Percentiles rank a stretch among this genome's conserved stretches.
phyloP scores from a whole-genome alignment of 306 rosid species.

The Rosa rugosa region DNA sequence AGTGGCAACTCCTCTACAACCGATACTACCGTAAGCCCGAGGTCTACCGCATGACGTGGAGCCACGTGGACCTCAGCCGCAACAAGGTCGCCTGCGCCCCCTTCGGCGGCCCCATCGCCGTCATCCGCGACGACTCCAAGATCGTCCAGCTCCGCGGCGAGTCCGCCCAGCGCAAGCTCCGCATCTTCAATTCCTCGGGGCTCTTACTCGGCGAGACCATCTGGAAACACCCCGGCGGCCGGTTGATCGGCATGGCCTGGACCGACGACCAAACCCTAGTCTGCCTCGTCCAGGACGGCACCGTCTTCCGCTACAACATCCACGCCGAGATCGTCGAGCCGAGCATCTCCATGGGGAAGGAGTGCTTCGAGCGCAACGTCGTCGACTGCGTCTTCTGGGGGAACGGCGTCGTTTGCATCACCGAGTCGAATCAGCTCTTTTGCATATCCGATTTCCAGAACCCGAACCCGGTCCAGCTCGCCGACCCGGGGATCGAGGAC shows the following conservation, averaged over 20 bases:
- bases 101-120: constrained; percentile 88
- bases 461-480: constrained; percentile 57
- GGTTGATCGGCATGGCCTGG: constrained; percentile 83
- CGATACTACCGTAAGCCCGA: constrained; percentile 92
- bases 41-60: constrained; percentile 75
- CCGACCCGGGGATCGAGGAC: constrained; percentile 74
- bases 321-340: constrained; percentile 71
- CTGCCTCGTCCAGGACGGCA: constrained; percentile 91
- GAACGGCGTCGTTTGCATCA: constrained; percentile 76
- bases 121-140: constrained; percentile 96
- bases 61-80: constrained; percentile 77
- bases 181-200: constrained; percentile 81
- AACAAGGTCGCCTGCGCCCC: constrained; percentile 91
- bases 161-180: constrained; percentile 93
- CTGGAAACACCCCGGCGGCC: constrained; percentile 88
- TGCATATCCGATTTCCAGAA: constrained; percentile 71
- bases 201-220: constrained; percentile 63
- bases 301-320: constrained; percentile 70
- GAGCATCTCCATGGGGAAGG: constrained; percentile 72
- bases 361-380: constrained; percentile 81
- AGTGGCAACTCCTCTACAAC: constrained; percentile 96
- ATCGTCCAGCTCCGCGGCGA: constrained; percentile 97
- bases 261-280: constrained; percentile 73
- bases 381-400: constrained; percentile 91
- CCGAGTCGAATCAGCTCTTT: constrained; percentile 62